Base-by-base conservation (phyloP, 768 basidiomycete genomes). In the Leccinum olivaceopallidum region DNA sequence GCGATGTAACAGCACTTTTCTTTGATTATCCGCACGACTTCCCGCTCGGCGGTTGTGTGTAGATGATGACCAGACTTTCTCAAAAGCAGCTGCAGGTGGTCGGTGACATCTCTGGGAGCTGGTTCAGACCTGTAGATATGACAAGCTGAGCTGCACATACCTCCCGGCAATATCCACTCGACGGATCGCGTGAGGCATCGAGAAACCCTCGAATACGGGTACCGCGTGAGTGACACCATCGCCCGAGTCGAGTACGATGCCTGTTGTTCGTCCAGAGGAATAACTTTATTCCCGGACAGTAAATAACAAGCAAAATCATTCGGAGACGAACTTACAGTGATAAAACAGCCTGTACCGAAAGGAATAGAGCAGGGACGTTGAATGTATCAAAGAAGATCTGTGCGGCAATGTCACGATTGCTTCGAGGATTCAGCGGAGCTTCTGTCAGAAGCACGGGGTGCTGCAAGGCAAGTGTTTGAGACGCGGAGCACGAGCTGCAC, bases 371-470 rank as follows among this genome's bases (percentile, higher is more conserved):
- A 32, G 97, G 97, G 32, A 98, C 97, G 73, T 99, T 99, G 85
- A 98, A 99, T 13, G 97, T 98, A 72, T 99, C 97, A 75, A 98
- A 99, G 78, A 99, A 96, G 76, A 98, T 97, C 77, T 98, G 95
- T 9, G 97, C 96, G 14, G 95, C 95, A 48, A 94, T 84, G 74
- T 98, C 97, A 63, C 97, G 87, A 77, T 99, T 98, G 72, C 87
- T 89, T 69, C 95, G 86, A 61, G 97, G 97, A 75, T 99, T 99
- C 64, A 99, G 79, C 6, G 97, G 96, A 30, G 97, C 96, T 78
- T 99, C 97, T 10, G 97, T 99, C 58, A 99, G 80, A 60, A 99
- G 80, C 30, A 98, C 97, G 37, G 97, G 97, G 76, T 99, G 97
- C 96, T 99, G 61, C 50, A 47, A 48, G 63, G 39, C 61, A 56